Conservation (phyloP, 148 eudicot genomes). For the Chenopodium album region DNA sequence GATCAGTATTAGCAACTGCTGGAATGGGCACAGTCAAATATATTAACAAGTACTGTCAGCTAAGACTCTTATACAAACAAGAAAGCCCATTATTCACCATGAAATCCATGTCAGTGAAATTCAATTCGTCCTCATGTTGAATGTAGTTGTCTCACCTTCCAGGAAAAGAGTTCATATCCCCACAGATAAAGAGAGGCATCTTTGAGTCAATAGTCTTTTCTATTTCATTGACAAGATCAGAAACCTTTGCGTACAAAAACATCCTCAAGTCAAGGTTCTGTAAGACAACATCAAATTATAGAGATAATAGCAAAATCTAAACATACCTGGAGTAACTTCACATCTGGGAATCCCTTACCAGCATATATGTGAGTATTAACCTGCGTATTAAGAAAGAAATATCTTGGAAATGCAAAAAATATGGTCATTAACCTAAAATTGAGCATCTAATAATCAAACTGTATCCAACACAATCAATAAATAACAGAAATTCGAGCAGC, state of each 20-base stretch:
- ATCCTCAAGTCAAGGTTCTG: constrained; percentile 21
- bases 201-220: constrained; percentile 64
- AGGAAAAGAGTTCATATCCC: constrained; percentile 84
- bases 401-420: constrained; percentile 3
- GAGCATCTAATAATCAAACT: background rate
- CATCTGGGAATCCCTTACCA: constrained; percentile 61
- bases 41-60: background rate
- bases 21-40: background rate
- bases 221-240: constrained; percentile 58
- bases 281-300: background rate
- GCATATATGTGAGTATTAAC: constrained; percentile 78
- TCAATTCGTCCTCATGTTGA: background rate
- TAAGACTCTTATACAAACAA: constrained; percentile 13
- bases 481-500: constrained; percentile 26
- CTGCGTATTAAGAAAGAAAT: constrained; percentile 33
- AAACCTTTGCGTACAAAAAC: constrained; percentile 26
- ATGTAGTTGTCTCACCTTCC: constrained; percentile 59
- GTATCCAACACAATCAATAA: constrained; percentile 22
- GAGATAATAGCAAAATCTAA: background rate
- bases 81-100: constrained; percentile 12
- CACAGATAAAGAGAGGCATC: constrained; percentile 84
- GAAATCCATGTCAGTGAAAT: background rate
- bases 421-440: background rate
- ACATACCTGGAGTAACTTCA: constrained; percentile 69
- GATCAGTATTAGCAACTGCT: background rate